Evolutionary conservation across 768 basidiomycete species (phyloP), one percentile per base, ranked within the genome.

Genomic region (Rhodocollybia butyracea): DNA sequence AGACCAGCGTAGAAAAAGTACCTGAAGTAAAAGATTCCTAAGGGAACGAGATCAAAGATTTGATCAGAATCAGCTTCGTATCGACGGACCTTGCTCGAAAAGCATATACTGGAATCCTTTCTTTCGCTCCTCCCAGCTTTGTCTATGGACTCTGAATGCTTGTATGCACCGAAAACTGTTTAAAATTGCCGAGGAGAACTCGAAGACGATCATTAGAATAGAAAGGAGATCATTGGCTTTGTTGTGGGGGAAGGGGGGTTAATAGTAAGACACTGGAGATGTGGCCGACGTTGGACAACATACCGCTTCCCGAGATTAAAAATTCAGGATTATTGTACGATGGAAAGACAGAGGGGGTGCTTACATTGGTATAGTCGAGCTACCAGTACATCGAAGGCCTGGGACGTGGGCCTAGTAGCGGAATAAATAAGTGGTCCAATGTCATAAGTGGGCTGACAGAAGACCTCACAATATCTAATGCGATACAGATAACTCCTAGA

Each of bases 391-490:
- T 21, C 46, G 27, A 24, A 64, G 42, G 13, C 59, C 58, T 3
- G 63, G 61, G 26, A 66, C 60, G 40, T 65, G 62, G 39, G 60
- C 60, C 63, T 63, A 51, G 13, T 47, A 17, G 22, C 7, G 8
- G 13, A 5, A 19, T 19, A n/a, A 3, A 32, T 24, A 26, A 42
- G 27, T 42, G 42, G 38, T 32, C 8, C 3, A 22, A 32, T 24
- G 31, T 7, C 5, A 32, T n/a, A 24, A 5, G 31, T 29, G 34
- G 47, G 12, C 31, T 21, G 24, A 26, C 7, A 32, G 26, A 11
- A 36, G 22, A n/a, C 48, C 65, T 36, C n/a, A 70, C 68, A 32
- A 62, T 59, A 46, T 64, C 64, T 26, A 66, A 52, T 19, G 63
- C 51, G 40, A 67, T 54, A 46, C 60, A 64, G 15, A 59, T 53